Conservation (phyloP, 768 basidiomycete species). For the Melanogaster broomeanus region DNA sequence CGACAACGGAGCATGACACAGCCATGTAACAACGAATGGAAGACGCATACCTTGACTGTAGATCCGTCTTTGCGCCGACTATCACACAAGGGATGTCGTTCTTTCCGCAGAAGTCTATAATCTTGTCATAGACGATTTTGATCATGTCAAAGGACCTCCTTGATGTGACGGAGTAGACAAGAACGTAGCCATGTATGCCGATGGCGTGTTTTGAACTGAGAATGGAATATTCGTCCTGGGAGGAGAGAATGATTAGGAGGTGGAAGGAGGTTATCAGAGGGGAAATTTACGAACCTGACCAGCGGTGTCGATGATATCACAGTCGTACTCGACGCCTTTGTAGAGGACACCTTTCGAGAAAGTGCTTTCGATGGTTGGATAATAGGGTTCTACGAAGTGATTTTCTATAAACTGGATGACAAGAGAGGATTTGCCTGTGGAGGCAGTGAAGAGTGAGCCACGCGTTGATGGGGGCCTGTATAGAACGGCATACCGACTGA, state of each 20-base stretch:
- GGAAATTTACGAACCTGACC: conserved; percentile 72
- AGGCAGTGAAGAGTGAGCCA: conserved; percentile 18
- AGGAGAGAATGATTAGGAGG: conserved; percentile 4
- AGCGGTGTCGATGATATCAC: conserved; percentile 97
- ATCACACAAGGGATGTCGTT: conserved; percentile 90
- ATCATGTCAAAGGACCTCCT: conserved; percentile 94
- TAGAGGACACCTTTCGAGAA: conserved; percentile 83
- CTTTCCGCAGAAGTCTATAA: conserved; percentile 82
- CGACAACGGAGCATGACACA: conserved; percentile 9
- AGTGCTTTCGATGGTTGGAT: conserved; percentile 92
- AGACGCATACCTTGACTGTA: conserved; percentile 66
- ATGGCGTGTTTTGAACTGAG: conserved; percentile 93
- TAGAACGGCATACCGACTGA: conserved; percentile 70
- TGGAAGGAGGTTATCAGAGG: not conserved
- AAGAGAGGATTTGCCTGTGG: conserved; percentile 91
- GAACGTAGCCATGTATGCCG: conserved; percentile 95
- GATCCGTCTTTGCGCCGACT: conserved; percentile 90
- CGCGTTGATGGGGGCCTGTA: not conserved
- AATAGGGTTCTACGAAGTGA: conserved; percentile 89
- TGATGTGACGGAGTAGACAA: conserved; percentile 93
- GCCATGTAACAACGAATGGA: conserved; percentile 6
- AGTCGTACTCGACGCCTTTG: conserved; percentile 90
- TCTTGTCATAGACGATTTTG: conserved; percentile 90
- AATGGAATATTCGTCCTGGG: conserved; percentile 93
- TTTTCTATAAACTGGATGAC: conserved; percentile 93